Evolutionary conservation across 2,329 filamentous ascomycete species (phyloP).

Genomic region (Incumbomyces lentus): DNA sequence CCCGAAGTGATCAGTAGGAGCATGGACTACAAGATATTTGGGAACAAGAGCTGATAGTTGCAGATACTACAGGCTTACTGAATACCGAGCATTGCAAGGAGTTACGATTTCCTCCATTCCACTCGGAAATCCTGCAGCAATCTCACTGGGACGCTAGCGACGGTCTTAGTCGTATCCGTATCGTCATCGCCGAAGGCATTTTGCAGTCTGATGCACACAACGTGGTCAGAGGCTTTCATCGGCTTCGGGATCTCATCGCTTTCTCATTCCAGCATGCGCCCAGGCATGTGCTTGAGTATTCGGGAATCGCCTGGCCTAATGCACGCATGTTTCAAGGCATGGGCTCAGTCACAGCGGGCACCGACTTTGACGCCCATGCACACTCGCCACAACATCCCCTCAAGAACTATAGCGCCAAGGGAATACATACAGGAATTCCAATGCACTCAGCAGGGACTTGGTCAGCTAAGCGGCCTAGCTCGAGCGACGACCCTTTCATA

Average conservation of each 20-base stretch:
- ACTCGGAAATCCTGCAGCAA: slow-evolving; percentile 57
- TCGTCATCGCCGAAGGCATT: slow-evolving; percentile 66
- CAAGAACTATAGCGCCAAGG: not conserved
- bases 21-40: slow-evolving; percentile 36
- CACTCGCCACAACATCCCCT: slow-evolving; percentile 47
- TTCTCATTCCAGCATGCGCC: slow-evolving; percentile 85
- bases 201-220: slow-evolving; percentile 25
- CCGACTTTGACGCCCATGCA: slow-evolving; percentile 46
- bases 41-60: slow-evolving; percentile 39
- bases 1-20: slow-evolving; percentile 29
- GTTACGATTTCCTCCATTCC: slow-evolving; percentile 63
- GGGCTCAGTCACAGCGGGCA: slow-evolving; percentile 29
- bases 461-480: slow-evolving; percentile 9
- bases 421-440: not conserved
- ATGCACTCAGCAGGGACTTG: slow-evolving; percentile 9
- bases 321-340: slow-evolving; percentile 49
- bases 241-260: slow-evolving; percentile 60
- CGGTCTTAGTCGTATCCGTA: slow-evolving; percentile 61
- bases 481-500: slow-evolving; percentile 7
- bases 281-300: slow-evolving; percentile 58
- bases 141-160: slow-evolving; percentile 63
- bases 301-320: slow-evolving; percentile 72
- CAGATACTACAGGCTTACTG: not conserved
- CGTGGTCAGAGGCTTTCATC: slow-evolving; percentile 47
- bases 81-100: not conserved